Conservation (phyloP, 352 stramenopile species). For the Pythium phragmitis region DNA sequence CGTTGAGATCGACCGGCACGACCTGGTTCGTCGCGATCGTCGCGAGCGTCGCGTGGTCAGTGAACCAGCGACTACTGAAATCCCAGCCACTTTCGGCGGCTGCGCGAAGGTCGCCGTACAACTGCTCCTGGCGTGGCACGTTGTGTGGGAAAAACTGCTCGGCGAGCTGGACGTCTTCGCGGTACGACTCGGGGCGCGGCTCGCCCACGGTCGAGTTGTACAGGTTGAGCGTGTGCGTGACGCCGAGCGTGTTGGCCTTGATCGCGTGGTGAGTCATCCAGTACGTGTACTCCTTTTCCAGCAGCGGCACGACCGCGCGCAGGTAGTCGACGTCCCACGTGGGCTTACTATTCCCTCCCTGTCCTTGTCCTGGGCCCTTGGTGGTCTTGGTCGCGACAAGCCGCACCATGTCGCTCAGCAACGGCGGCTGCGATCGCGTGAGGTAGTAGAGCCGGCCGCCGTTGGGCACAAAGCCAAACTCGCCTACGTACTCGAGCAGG, state of each 20-base stretch:
- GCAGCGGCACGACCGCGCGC: slow-evolving; percentile 45
- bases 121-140: slow-evolving; percentile 33
- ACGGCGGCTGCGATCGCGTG: slow-evolving; percentile 85
- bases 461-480: slow-evolving; percentile 90
- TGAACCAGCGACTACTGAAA: slow-evolving; percentile 87
- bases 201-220: slow-evolving; percentile 71
- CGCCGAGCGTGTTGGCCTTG: neutral
- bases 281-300: slow-evolving; percentile 81
- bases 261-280: slow-evolving; percentile 53
- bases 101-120: slow-evolving; percentile 82
- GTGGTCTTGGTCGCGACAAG: slow-evolving; percentile 40
- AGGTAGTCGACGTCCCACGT: slow-evolving; percentile 39
- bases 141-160: slow-evolving; percentile 50
- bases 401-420: slow-evolving; percentile 89
- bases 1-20: slow-evolving; percentile 85
- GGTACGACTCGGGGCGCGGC: slow-evolving; percentile 86
- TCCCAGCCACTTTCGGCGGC: slow-evolving; percentile 90
- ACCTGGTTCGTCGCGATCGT: slow-evolving; percentile 71
- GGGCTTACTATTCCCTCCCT: slow-evolving; percentile 8
- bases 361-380: slow-evolving; percentile 23
- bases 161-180: slow-evolving; percentile 74
- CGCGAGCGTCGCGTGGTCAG: slow-evolving; percentile 31
- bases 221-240: slow-evolving; percentile 65
- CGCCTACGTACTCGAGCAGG: slow-evolving; percentile 81
- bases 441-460: slow-evolving; percentile 91